Base-by-base conservation (phyloP, 2,329 filamentous ascomycete genomes). In the Pyrenophora graminea region DNA sequence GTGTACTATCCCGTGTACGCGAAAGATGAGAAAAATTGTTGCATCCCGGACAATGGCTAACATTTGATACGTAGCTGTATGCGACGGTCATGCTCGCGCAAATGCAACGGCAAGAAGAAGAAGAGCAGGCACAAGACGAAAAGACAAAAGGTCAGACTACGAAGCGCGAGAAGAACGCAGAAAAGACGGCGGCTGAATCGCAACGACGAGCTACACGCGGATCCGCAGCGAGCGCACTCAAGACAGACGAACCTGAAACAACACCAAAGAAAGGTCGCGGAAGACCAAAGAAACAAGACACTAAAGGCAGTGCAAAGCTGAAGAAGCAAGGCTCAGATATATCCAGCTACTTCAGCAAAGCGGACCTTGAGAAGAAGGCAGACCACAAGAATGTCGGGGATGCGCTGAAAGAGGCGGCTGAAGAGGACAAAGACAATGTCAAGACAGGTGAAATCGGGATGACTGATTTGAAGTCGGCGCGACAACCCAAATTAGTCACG, bases 401-500 rank as follows among this genome's bases (percentile, higher is more conserved):
- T 53, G 83, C 81, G 1, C 67, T 85, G 32, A 80, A 82, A 50
- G 79, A 85, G 55, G 83, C 82, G 6, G 82, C 80, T 0, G 79
- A 81, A 34, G 81, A 84, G 36, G 78, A 80, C 40, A 81, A 84
- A 39, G 78, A 80, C 40, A 81, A 82, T 45, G 77, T 83, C 6
- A 81, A 85, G 46, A 79, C 83, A 3, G 78, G 80, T n/a, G 82
- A 82, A 18, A 76, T 87, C 48, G 84, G 85, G 21, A 80, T 84
- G 44, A 84, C 87, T 60, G 82, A 91, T 46, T 74, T 97, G 13
- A 81, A 86, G 49, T 90, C 95, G 70, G 93, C 92, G 0, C 81
- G 88, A 55, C 94, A 99, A 68, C 94, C 94, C 0, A 86, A 87
- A 57, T 85, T 91, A 51, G 85, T 99, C 63, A 86, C 87, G 0